Conservation (phyloP, 2,329 filamentous ascomycete genomes). For the Orbilia quercus region DNA sequence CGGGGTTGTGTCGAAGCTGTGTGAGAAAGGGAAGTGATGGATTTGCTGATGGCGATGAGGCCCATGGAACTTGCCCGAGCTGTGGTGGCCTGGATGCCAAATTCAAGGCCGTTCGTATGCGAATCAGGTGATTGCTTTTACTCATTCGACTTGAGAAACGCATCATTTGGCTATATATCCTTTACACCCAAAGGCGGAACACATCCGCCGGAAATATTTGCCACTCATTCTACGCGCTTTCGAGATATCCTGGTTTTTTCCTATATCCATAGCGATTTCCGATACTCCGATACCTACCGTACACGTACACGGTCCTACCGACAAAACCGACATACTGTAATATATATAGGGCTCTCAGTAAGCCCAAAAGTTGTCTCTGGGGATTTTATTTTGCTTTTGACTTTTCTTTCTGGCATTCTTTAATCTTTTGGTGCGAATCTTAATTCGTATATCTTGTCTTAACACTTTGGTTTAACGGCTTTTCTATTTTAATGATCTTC, state of each 20-base stretch:
- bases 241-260: conserved; percentile 12
- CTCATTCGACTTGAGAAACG: not conserved
- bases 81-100: conserved; percentile 53
- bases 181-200: not conserved
- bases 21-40: conserved; percentile 54
- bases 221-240: not conserved
- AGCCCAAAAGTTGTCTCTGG: conserved; percentile 42
- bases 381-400: too few species aligned
- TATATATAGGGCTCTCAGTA: conserved; percentile 49
- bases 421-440: conserved; percentile 33
- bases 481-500: not conserved
- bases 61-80: conserved; percentile 50
- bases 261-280: conserved; percentile 17
- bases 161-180: not conserved
- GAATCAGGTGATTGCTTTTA: conserved; percentile 34
- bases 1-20: conserved; percentile 53
- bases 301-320: conserved; percentile 25
- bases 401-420: conserved; percentile 19
- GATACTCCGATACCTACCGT: conserved; percentile 38
- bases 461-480: conserved; percentile 25
- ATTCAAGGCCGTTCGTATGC: conserved; percentile 53
- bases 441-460: conserved; percentile 46
- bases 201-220: not conserved
- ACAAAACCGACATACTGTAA: conserved; percentile 38
- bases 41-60: conserved; percentile 50